A percentile compares a stretch with the other conserved stretches of the same genome.
These are phyloP conservation scores for Mycena amicta DNA, from an alignment of 768 basidiomycete species.

Conservation along the genomic window DNA sequence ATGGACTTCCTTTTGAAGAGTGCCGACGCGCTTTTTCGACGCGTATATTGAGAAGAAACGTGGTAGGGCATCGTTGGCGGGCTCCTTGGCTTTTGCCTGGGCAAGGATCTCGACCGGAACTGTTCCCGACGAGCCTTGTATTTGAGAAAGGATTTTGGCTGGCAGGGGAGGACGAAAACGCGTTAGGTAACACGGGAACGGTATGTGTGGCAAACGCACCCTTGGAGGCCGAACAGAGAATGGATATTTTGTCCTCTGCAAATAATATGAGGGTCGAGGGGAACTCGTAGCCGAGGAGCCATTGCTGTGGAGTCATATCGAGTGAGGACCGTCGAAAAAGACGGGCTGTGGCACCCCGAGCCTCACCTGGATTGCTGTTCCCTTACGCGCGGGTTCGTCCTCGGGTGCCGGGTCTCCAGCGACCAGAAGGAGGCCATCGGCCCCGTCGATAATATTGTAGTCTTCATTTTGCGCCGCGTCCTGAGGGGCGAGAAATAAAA, in stretches of 20 bases:
- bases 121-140: constrained; percentile 56
- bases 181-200: constrained; percentile 1
- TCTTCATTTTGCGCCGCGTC: constrained; percentile 71
- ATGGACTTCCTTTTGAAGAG: constrained; percentile 80
- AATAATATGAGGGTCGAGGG: constrained; percentile 91
- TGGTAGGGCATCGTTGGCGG: constrained; percentile 70
- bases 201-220: constrained; percentile 55
- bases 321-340: constrained; percentile 16
- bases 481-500: constrained; percentile 38
- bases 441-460: constrained; percentile 64
- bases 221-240: constrained; percentile 89
- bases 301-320: constrained; percentile 61
- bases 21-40: constrained; percentile 68
- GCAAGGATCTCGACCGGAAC: constrained; percentile 77
- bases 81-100: constrained; percentile 80
- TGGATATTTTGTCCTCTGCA: constrained; percentile 70
- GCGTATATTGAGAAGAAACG: constrained; percentile 66
- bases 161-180: constrained; percentile 13
- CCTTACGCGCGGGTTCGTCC: constrained; percentile 89
- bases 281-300: constrained; percentile 97
- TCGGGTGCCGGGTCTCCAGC: constrained; percentile 82
- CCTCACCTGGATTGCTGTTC: constrained; percentile 87
- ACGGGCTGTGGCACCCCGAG: constrained; percentile 8
- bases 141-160: constrained; percentile 88
- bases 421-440: constrained; percentile 69